A percentile compares a stretch with the other conserved stretches of the same genome.
Conservation (phyloP, 2,329 filamentous ascomycete genomes). For the Microsporum canis region DNA sequence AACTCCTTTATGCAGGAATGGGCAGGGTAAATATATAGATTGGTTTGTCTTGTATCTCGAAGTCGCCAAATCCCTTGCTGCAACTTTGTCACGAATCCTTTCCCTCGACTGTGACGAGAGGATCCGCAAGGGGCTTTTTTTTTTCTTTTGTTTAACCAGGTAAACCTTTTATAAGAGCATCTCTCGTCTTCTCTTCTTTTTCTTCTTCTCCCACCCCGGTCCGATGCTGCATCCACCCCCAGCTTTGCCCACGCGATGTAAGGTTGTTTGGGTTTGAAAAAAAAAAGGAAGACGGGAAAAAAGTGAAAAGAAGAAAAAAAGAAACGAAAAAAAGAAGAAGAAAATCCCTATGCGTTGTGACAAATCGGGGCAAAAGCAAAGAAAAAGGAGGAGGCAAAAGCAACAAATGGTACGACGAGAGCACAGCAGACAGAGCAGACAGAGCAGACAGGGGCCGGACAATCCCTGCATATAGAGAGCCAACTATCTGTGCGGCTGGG, state of each 20-base stretch:
- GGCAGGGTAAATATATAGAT: slow-evolving; percentile 2
- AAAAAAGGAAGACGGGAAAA: neutral
- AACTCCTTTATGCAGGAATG: neutral
- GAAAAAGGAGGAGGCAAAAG: neutral
- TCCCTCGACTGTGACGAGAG: neutral
- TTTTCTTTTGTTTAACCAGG: neutral
- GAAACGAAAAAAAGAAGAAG: neutral
- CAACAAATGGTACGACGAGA: neutral
- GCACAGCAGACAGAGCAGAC: neutral
- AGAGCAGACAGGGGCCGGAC: slow-evolving; percentile 2
- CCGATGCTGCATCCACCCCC: slow-evolving; percentile 4
- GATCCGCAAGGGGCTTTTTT: slow-evolving; percentile 2
- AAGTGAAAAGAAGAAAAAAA: neutral
- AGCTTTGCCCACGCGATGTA: slow-evolving; percentile 3
- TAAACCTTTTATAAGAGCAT: neutral
- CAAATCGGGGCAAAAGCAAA: neutral
- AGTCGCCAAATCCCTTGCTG: neutral
- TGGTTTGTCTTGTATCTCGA: neutral
- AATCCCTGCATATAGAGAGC: neutral
- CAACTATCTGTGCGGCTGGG: neutral
- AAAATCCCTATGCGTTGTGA: neutral
- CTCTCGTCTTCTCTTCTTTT: neutral
- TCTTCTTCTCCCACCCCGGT: neutral
- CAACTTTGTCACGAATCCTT: neutral
- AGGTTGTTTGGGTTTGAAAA: slow-evolving; percentile 3